Conservation (phyloP, 306 rosid genomes). For the Casuarina glauca region DNA sequence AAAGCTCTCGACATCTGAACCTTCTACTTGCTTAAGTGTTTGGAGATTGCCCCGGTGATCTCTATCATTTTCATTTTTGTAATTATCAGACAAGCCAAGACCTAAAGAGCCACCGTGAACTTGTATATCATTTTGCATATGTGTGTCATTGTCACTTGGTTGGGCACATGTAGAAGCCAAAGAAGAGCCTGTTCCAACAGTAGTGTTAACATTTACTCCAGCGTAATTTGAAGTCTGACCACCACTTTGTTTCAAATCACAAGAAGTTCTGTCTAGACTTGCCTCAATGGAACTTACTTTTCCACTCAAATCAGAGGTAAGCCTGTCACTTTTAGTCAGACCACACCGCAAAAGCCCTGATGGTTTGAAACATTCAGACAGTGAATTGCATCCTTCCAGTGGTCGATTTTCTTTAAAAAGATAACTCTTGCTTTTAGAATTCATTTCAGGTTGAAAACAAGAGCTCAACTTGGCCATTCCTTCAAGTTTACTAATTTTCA, state of each 20-base stretch:
- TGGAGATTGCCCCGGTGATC: conserved; percentile 1
- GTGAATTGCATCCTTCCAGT: no score
- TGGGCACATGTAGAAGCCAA: neutral
- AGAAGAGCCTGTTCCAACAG: neutral
- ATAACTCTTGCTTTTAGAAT: neutral
- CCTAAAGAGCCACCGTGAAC: neutral
- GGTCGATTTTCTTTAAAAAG: neutral
- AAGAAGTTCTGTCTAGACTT: neutral
- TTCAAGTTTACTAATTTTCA: neutral
- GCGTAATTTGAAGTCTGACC: conserved; percentile 7
- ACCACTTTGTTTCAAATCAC: neutral
- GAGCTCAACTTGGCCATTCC: neutral
- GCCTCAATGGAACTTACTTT: neutral
- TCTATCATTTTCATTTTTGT: conserved; percentile 6
- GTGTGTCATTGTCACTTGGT: neutral
- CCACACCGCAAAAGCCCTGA: no score
- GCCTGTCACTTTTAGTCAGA: neutral
- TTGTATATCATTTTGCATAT: neutral
- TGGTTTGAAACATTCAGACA: no score
- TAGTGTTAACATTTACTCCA: neutral
- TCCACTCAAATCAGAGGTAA: neutral
- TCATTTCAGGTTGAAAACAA: neutral
- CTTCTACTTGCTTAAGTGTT: conserved; percentile 8
- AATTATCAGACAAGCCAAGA: neutral
- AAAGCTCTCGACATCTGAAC: conserved; percentile 1